Conservation (phyloP, 2,329 filamentous ascomycete species). For the Zelopaecilomyces penicillatus region DNA sequence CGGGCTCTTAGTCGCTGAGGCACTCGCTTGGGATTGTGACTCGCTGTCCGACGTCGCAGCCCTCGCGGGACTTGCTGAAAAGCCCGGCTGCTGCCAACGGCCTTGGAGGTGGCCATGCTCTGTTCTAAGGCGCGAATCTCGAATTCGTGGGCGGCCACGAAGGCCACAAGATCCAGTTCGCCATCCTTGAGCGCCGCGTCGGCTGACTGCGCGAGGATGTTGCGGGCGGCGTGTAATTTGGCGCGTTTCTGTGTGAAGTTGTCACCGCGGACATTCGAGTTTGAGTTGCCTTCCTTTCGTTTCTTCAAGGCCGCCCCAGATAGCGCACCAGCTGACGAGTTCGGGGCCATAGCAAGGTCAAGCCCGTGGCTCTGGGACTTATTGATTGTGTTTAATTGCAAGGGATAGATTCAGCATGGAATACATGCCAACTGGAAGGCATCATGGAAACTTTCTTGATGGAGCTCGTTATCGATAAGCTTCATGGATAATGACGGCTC, state of each 20-base stretch:
- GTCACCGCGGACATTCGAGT: slow-evolving; percentile 17
- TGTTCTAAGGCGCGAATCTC: slow-evolving; percentile 81
- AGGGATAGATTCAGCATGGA: no score
- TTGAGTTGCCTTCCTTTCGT: slow-evolving; percentile 15
- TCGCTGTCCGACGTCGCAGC: slow-evolving; percentile 79
- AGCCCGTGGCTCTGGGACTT: slow-evolving; percentile 7
- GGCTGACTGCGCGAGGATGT: slow-evolving; percentile 42
- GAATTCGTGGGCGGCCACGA: slow-evolving; percentile 77
- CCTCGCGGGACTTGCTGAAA: slow-evolving; percentile 87
- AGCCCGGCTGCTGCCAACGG: slow-evolving; percentile 55
- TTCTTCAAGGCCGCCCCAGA: slow-evolving; percentile 18
- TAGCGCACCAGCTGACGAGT: slow-evolving; percentile 17
- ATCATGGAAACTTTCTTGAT: background rate
- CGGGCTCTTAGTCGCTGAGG: slow-evolving; percentile 66
- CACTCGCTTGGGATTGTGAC: slow-evolving; percentile 88
- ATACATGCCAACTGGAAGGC: no score
- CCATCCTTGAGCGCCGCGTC: slow-evolving; percentile 55
- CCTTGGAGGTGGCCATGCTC: slow-evolving; percentile 69
- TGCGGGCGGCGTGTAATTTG: slow-evolving; percentile 38
- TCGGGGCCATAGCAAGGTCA: slow-evolving; percentile 19
- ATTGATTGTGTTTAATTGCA: no score
- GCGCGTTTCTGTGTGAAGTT: slow-evolving; percentile 32
- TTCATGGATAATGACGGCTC: background rate
- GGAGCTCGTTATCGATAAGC: slow-evolving; percentile 1
- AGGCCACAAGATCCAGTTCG: slow-evolving; percentile 76